Evolutionary conservation across 2,329 filamentous ascomycete species (phyloP).

Genomic region (Paraphoma chrysanthemicola): DNA sequence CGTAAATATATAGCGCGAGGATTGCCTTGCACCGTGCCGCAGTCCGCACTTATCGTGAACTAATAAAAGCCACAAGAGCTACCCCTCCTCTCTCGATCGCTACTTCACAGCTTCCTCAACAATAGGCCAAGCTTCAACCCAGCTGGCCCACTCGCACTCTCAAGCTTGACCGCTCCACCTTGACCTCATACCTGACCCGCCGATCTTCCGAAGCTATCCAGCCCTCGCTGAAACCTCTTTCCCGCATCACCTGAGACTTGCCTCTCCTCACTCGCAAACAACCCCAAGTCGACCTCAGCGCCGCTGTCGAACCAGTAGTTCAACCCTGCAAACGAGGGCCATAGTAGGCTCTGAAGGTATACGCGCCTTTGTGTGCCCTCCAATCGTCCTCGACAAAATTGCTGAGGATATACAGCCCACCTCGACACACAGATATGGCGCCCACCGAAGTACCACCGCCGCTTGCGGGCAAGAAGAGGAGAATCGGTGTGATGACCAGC

Average conservation of each 20-base stretch:
- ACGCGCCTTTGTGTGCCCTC: constrained; percentile 4
- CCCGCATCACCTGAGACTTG: constrained; percentile 5
- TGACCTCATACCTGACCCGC: constrained; percentile 35
- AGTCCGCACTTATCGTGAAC: not conserved
- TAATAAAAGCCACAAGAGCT: not conserved
- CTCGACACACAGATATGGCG: constrained; percentile 28
- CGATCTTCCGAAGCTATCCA: constrained; percentile 11
- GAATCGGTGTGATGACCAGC: constrained; percentile 91
- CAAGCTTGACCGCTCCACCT: constrained; percentile 25
- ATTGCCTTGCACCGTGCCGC: not conserved
- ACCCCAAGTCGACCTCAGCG: not conserved
- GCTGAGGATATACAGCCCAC: not conserved
- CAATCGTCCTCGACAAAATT: not conserved
- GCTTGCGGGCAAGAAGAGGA: constrained; percentile 60
- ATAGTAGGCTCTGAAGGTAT: not conserved
- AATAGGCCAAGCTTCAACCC: constrained; percentile 1
- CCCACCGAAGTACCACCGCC: constrained; percentile 41
- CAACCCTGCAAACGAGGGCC: not conserved
- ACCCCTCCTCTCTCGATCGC: not conserved
- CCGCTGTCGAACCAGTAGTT: not conserved
- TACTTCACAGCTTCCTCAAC: constrained; percentile 19
- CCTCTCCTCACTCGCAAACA: constrained; percentile 1
- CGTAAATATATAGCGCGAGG: not conserved
- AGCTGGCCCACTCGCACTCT: constrained; percentile 27
- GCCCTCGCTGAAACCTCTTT: constrained; percentile 7